Evolutionary conservation across 2,329 filamentous ascomycete species (phyloP).

Genomic region (Aspergillus fumigatus): DNA sequence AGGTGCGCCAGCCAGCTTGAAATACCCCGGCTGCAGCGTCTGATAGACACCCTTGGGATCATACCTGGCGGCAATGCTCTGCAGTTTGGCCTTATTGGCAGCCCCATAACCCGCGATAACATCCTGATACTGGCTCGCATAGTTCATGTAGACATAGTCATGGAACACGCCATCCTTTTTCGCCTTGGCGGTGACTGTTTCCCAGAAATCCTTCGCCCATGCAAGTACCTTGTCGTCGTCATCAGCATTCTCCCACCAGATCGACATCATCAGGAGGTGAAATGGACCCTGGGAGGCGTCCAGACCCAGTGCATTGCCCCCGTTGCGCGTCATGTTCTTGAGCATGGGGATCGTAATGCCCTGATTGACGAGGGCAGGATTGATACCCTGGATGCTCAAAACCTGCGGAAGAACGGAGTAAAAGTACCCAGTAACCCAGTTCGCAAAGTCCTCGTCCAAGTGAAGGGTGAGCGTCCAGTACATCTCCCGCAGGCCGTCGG

Average conservation of each 20-base stretch:
- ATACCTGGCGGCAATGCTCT: constrained; percentile 31
- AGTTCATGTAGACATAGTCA: constrained; percentile 43
- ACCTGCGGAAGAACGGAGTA: not conserved
- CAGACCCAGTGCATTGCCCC: constrained; percentile 7
- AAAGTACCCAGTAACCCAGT: constrained; percentile 10
- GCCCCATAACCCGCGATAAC: constrained; percentile 40
- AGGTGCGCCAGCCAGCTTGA: constrained; percentile 32
- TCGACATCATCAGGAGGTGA: constrained; percentile 24
- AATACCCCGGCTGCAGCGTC: constrained; percentile 38
- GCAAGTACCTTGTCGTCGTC: constrained; percentile 29
- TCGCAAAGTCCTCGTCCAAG: constrained; percentile 25
- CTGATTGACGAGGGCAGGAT: constrained; percentile 24
- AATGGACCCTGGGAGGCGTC: not conserved
- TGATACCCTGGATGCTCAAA: not conserved
- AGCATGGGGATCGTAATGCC: constrained; percentile 29
- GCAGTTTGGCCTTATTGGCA: constrained; percentile 28
- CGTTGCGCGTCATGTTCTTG: constrained; percentile 21
- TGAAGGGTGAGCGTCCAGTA: constrained; percentile 30
- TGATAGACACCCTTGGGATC: constrained; percentile 41
- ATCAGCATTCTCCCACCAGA: constrained; percentile 26
- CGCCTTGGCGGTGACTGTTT: constrained; percentile 23
- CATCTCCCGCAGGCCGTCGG: constrained; percentile 26
- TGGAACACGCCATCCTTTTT: constrained; percentile 22
- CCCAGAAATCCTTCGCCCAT: constrained; percentile 21
- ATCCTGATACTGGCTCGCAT: constrained; percentile 42